Evolutionary conservation across 345 rosid genomes (phyloP), one percentile per base, ranked within the genome.

Genomic region (Melastoma malabathricum): DNA sequence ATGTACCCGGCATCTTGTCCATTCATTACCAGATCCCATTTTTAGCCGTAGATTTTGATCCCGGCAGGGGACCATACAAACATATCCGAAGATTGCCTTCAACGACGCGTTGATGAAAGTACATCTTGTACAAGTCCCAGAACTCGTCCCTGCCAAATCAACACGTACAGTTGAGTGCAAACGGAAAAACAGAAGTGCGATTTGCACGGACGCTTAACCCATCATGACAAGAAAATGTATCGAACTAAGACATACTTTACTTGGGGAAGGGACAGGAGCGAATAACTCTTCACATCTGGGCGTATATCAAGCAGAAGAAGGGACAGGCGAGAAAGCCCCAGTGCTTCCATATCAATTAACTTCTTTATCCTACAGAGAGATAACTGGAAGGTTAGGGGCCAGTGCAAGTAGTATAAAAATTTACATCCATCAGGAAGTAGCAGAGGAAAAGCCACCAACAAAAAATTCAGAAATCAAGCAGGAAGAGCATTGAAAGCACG

Each of bases 201-300:
- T n/a, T 18, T 43, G 45, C 16, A 20, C 13, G 15, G 41, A 38
- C 14, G 15, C 18, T 15, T 39, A 44, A 23, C 38, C 1, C 9
- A 13, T 29, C 10, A 22, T 27, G 23, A 45, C 9, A 57, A 4
- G 15, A 43, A 15, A 31, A 44, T 27, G 22, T 17, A 43, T n/a
- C 0, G 10, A 15, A n/a, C 27, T 18, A 47, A 13, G 13, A 31
- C 67, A 38, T 58, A 83, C 98, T 96, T 83, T 73, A 86, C 88
- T 81, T 86, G 98, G 7, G 96, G 89, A 59, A 90, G 83, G 17
- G 96, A 65, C 48, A 90, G 68, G 64, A 86, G 66, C 38, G 92
- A 86, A 65, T 79, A 86, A 39, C 94, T 94, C 69, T 86, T 86
- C 6, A 82, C 73, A 58, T 90, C 92, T 4, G 67, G 12, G 44